These are phyloP conservation scores for Phytophthora sp. DNA, from an alignment of 352 stramenopile species.

Conservation along the genomic window DNA sequence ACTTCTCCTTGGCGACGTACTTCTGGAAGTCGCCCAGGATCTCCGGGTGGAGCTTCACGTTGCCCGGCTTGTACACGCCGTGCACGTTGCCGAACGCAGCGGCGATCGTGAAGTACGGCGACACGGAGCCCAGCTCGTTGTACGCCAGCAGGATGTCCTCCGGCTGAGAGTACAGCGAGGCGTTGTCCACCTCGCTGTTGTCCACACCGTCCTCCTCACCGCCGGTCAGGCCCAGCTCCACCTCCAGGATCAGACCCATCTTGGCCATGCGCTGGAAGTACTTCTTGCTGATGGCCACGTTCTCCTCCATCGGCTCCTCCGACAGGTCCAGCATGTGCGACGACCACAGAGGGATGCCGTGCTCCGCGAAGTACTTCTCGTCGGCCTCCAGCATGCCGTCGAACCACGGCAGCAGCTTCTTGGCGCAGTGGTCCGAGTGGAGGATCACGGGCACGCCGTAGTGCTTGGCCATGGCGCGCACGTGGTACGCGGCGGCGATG, in stretches of 20 bases:
- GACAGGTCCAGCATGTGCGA: conserved; percentile 99
- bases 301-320: conserved; percentile 98
- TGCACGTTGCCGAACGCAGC: conserved; percentile 64
- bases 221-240: conserved; percentile 98
- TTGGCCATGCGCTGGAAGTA: conserved; percentile 98
- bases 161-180: conserved; percentile 82
- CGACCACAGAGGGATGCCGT: conserved; percentile 96
- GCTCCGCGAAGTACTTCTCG: conserved; percentile 96
- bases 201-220: conserved; percentile 99
- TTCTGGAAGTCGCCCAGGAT: conserved; percentile 97
- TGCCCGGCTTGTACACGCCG: conserved; percentile 98
- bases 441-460: conserved; percentile 98
- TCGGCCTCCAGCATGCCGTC: conserved; percentile 96
- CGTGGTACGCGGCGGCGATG: conserved; percentile 95
- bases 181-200: conserved; percentile 95
- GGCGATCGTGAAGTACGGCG: conserved; percentile 96
- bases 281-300: conserved; percentile 97
- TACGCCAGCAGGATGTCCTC: conserved; percentile 88
- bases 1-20: conserved; percentile 76
- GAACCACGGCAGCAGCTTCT: conserved; percentile 98
- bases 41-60: conserved; percentile 98
- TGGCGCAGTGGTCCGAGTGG: conserved; percentile 99
- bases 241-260: conserved; percentile 96
- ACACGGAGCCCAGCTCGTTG: conserved; percentile 93
- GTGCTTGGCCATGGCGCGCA: conserved; percentile 95